These are phyloP conservation scores for Adansonia rubrostipa DNA, from an alignment of 441 rosid species.

Conservation along the genomic window DNA sequence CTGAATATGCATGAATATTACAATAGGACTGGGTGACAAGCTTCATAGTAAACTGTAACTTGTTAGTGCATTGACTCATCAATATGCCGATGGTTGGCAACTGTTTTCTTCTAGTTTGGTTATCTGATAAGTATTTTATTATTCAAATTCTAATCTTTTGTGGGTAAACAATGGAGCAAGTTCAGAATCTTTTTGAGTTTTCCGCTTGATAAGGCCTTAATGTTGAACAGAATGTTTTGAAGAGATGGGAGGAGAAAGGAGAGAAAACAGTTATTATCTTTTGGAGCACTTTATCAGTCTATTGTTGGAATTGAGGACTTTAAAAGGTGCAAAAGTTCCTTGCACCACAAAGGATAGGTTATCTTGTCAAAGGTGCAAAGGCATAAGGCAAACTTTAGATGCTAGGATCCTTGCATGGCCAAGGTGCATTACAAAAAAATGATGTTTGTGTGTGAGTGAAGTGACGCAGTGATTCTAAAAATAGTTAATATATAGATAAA, in stretches of 20 bases:
- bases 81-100: not conserved
- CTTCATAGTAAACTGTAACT: not conserved
- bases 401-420: not conserved
- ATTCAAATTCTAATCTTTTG: not conserved
- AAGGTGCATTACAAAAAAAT: not conserved
- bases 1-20: constrained; percentile 12
- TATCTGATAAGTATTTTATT: not conserved
- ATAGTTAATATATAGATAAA: not conserved
- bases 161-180: not conserved
- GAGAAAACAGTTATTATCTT: not conserved
- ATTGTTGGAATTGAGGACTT: not conserved
- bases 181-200: not conserved
- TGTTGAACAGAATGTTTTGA: not conserved
- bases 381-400: not conserved
- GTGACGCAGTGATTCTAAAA: not conserved
- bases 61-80: not conserved
- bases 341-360: not conserved
- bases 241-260: not conserved
- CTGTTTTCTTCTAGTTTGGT: not conserved
- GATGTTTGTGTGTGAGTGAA: not conserved
- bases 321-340: not conserved
- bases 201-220: not conserved
- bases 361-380: not conserved
- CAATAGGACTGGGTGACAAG: not conserved
- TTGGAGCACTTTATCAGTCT: constrained; percentile 5